Base-by-base conservation (phyloP, 768 basidiomycete genomes). In the Plicaturopsis crispa region DNA sequence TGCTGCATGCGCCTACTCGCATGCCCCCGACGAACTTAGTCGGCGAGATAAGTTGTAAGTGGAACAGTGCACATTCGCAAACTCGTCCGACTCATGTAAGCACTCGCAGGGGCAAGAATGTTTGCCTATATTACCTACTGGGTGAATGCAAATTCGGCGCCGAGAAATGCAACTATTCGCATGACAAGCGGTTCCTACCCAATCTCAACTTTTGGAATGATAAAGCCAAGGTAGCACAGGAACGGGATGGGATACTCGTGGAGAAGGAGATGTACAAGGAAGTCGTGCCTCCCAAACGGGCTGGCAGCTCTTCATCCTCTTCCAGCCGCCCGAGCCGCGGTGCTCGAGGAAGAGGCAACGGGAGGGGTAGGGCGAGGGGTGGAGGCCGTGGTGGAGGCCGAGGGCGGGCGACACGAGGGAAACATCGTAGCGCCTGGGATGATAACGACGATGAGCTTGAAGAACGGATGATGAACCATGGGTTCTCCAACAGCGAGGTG, bases 141-240 rank as follows among this genome's bases (percentile, higher is more conserved):
- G 57, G 52, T 6, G 24, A 39, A 4, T 66, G 67, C 55, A 56
- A 54, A 41, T 66, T 60, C 45, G 52, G 51, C 21, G 41, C 45
- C 6, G n/a, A n/a, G n/a, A 52, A 49, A 22, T 69, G 65, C 44
- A 52, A 47, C 6, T 67, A 69, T 38, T 34, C 52, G 38, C 67
- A 69, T 42, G 36, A 30, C 16, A 66, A 59, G 37, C 54, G 54
- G 5, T 67, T 63, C 38, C 64, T 79, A 4, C 64, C 65, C 4
- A 39, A 53, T 21, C 49, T 43, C 16, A 67, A 73, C 1, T 76
- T 72, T 72, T 78, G 73, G 73, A n/a, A n/a, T n/a, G n/a, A n/a
- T n/a, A n/a, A n/a, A n/a, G n/a, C n/a, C n/a, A n/a, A n/a, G n/a
- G n/a, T n/a, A n/a, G n/a, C n/a, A n/a, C n/a, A n/a, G n/a, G n/a